Evolutionary conservation across 768 basidiomycete species (phyloP), one percentile per base, ranked within the genome.

Genomic region (Lentinula guzmanii): DNA sequence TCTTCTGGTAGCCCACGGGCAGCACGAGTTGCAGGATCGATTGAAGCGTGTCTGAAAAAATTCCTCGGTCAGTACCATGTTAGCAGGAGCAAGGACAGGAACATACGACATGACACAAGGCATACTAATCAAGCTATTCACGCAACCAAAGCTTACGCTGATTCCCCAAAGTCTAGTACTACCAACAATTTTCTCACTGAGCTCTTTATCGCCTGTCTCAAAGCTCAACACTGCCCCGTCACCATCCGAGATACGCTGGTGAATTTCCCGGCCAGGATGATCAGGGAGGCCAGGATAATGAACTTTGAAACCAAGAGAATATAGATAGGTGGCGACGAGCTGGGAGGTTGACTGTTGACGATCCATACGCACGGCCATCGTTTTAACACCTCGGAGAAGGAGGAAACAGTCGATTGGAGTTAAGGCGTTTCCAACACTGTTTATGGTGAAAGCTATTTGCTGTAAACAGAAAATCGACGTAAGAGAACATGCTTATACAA

Each of bases 101-200:
- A 90, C 95, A 77, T 74, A 98, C 96, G 95, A 97, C 97, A 99
- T 98, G 67, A 93, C 86, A 72, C 97, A 98, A 41, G 97, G 97
- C 96, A 99, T 98, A 65, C 91, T 94, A 75, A 98, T 98, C 72
- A 99, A 72, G 69, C 92, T 94, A 77, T 99, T 99, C 63, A 99
- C 95, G 66, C 92, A 95, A 35, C 97, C 97, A 69, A 99, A 99
- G 71, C 93, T 95, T 67, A 99, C 97, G 64, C 90, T 93, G 69
- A 99, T 98, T 18, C 95, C 93, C 95, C 96, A 99, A 31, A 99
- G 77, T 58, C 94, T 82, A 15, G 97, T 92, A 0, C 88, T 91
- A 5, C 90, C 96, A 8, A 99, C 95, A 63, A 98, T 90, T 56
- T 87, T 84, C 74, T 98, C 95, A 70, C 93, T 95, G 62, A 98